A percentile compares a stretch with the other conserved stretches of the same genome.
Conservation (phyloP, 2,329 filamentous ascomycete species). For the Dothideomycetidae sp. region DNA sequence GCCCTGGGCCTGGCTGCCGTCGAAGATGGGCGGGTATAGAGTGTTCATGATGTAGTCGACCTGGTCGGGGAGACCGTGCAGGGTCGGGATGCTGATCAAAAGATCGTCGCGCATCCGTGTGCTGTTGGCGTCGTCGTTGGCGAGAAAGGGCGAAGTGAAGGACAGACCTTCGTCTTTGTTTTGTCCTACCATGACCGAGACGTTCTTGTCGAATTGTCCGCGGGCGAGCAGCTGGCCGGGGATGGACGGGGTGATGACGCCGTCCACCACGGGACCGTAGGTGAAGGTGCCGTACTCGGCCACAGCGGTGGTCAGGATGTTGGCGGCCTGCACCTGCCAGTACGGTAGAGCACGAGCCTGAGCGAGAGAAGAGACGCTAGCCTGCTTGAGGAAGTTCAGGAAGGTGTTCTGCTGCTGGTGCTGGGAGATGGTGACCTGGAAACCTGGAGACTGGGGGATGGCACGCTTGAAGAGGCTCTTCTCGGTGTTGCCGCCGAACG, state of each 20-base stretch:
- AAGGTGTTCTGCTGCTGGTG: conserved; percentile 26
- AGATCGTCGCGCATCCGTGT: conserved; percentile 17
- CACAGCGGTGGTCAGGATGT: conserved; percentile 28
- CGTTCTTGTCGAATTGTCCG: conserved; percentile 30
- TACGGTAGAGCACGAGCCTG: conserved; percentile 30
- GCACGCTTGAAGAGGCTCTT: conserved; percentile 31
- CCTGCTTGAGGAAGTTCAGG: conserved; percentile 26
- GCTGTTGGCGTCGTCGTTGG: too few species aligned
- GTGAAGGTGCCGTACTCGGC: conserved; percentile 31
- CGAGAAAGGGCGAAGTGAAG: conserved; percentile 28
- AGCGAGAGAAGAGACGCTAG: conserved; percentile 32
- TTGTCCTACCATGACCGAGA: conserved; percentile 33
- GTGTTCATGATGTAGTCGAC: conserved; percentile 30
- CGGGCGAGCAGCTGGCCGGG: conserved; percentile 32
- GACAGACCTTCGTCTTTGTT: conserved; percentile 32
- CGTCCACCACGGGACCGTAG: conserved; percentile 35
- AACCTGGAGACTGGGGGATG: conserved; percentile 34
- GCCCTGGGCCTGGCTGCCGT: conserved; percentile 27
- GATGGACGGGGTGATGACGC: conserved; percentile 31
- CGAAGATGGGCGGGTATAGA: conserved; percentile 37
- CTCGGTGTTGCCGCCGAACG: conserved; percentile 33
- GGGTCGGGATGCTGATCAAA: conserved; percentile 21
- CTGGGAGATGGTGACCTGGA: conserved; percentile 23
- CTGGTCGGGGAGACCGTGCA: conserved; percentile 16
- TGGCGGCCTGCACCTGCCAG: conserved; percentile 28